Percentiles rank a stretch among this genome's conserved stretches.
Conservation (phyloP, 1,139 yeast species). For the Wickerhamiella infanticola region DNA sequence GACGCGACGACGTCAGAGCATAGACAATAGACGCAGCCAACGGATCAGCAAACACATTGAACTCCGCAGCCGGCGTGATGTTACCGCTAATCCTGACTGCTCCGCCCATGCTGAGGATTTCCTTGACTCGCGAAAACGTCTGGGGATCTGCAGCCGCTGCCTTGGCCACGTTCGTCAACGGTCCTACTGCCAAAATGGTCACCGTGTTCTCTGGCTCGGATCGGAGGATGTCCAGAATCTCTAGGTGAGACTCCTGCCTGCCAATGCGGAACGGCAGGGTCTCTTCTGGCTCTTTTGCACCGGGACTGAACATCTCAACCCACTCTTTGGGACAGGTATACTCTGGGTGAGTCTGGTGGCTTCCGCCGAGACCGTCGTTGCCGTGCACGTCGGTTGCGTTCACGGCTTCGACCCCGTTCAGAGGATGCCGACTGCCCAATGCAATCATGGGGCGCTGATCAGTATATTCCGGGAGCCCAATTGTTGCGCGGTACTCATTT, state of each 20-base stretch:
- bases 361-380: constrained; percentile 28
- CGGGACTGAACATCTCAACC: constrained; percentile 15
- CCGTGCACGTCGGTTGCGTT: constrained; percentile 31
- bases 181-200: constrained; percentile 28
- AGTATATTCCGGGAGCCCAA: constrained; percentile 16
- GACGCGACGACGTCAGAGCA: constrained; percentile 22
- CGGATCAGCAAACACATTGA: constrained; percentile 29
- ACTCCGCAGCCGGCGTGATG: constrained; percentile 29
- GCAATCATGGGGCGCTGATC: constrained; percentile 22
- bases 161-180: constrained; percentile 28
- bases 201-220: constrained; percentile 25
- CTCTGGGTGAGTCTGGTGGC: constrained; percentile 24
- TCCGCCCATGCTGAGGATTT: constrained; percentile 30
- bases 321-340: constrained; percentile 23
- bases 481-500: constrained; percentile 15
- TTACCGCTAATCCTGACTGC: constrained; percentile 26
- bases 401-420: constrained; percentile 14
- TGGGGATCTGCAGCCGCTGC: constrained; percentile 27
- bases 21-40: constrained; percentile 28
- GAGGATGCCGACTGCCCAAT: constrained; percentile 20
- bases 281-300: constrained; percentile 2
- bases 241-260: constrained; percentile 20
- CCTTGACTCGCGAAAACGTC: constrained; percentile 24
- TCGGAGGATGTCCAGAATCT: constrained; percentile 24
- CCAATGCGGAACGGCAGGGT: constrained; percentile 21